Evolutionary conservation across 2,329 filamentous ascomycete genomes (phyloP), one percentile per base, ranked within the genome.

Genomic region (Aphanocladium album): DNA sequence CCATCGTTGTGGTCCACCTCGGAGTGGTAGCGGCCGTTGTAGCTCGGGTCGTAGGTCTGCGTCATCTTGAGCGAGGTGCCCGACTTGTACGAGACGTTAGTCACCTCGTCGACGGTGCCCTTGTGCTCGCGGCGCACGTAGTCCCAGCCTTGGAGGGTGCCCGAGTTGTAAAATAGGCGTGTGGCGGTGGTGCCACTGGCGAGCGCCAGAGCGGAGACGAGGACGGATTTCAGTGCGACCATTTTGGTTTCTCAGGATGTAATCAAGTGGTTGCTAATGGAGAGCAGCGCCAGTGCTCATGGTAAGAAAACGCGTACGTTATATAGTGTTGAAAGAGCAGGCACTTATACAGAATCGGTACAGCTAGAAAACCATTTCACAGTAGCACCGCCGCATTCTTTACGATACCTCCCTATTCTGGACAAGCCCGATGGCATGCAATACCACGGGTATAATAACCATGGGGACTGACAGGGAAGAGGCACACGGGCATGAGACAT

Each of bases 21-120:
- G 41, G 80, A 77, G 70, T 82, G 79, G 68, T 80, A 82, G 11
- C 79, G 77, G 21, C 74, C 78, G 2, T 56, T 68, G 67, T 77
- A 80, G 65, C 62, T 67, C 0, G 73, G 39, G 62, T 77, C 73
- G 68, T 78, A 78, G 39, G 70, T 73, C 65, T 79, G 77, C 2
- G 74, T 76, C 74, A 80, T 77, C 65, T 79, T 78, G 62, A 81
- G 72, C 6, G 77, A 69, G 0, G 74, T 73, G 9, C 67, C 50
- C 35, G 73, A 71, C 57, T 75, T 69, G 68, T 74, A 77, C 23
- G 69, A 64, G 14, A 76, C 68, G 61, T 79, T 76, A 62, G 69
- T 74, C 47, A 78, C 77, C 58, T 78, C 64, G 3, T 72, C 61
- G 35, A 80, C 73, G 6, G 71, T 75, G 47, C 79, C 79, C 11